Evolutionary conservation across 1,284 basidiomycete species (phyloP).

Genomic region (Malassezia brasiliensis): DNA sequence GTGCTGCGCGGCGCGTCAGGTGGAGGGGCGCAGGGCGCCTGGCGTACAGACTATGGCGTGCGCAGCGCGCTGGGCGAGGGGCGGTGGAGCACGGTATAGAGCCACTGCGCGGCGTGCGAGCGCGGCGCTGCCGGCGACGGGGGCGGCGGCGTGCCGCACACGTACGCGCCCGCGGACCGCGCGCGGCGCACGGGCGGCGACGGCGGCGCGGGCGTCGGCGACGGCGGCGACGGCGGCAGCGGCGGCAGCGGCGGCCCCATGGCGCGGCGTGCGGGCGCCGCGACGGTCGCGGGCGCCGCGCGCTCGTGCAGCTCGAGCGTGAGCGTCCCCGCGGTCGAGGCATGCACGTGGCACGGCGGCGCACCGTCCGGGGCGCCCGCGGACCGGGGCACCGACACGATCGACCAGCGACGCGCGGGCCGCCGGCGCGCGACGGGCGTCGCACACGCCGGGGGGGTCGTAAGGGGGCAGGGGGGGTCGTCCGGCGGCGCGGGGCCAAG

Average conservation of each 20-base stretch:
- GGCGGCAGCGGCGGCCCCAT: too few relatives aligned
- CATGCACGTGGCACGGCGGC: conserved; percentile 3
- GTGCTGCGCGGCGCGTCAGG: too few relatives aligned
- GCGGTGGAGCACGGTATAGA: conserved; percentile 6
- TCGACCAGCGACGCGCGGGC: conserved; percentile 10
- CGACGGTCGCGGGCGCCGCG: too few relatives aligned
- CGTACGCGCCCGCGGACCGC: too few relatives aligned
- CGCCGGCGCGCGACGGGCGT: not conserved
- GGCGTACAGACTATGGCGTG: too few relatives aligned
- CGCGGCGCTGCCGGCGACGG: not conserved
- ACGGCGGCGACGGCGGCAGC: too few relatives aligned
- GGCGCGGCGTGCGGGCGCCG: too few relatives aligned
- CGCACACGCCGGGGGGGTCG: not conserved
- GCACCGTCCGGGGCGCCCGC: not conserved
- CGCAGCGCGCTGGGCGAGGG: not conserved
- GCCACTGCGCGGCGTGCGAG: conserved; percentile 11
- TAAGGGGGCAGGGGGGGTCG: not conserved
- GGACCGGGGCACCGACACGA: conserved; percentile 3
- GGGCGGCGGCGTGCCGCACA: not conserved
- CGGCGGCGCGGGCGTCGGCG: too few relatives aligned
- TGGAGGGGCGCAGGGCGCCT: too few relatives aligned
- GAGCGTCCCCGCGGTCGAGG: conserved; percentile 3
- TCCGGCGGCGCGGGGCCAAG: not conserved
- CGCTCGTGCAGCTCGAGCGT: conserved; percentile 2
- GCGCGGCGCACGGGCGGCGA: not conserved